phyloP scores from a whole-genome alignment of 352 stramenopile genomes.

The Phytophthora cryptogea region DNA sequence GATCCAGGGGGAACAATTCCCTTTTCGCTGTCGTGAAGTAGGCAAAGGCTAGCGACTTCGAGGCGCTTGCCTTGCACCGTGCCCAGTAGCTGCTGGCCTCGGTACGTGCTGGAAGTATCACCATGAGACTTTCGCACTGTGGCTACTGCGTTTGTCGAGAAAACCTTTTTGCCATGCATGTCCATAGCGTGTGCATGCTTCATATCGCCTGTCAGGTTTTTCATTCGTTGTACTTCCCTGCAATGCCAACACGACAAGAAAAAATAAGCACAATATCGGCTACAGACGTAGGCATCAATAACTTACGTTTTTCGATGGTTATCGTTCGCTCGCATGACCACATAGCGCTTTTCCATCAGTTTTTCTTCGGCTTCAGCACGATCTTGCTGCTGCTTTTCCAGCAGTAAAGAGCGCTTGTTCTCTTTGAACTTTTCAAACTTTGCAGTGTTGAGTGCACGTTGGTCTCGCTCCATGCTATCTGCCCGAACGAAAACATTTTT shows the following conservation, averaged over 20 bases:
- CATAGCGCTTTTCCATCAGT: constrained; percentile 75
- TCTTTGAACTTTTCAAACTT: constrained; percentile 71
- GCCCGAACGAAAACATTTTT: constrained; percentile 67
- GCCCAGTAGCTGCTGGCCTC: constrained; percentile 72
- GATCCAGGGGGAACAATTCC: constrained; percentile 51
- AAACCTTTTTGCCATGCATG: constrained; percentile 60
- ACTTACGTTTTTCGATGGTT: constrained; percentile 58
- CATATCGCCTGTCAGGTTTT: constrained; percentile 71
- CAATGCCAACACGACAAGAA: constrained; percentile 5
- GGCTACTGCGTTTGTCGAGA: constrained; percentile 54
- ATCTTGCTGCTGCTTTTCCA: constrained; percentile 62
- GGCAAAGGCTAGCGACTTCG: constrained; percentile 71
- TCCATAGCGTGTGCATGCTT: constrained; percentile 64
- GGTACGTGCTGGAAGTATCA: constrained; percentile 59
- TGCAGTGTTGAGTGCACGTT: constrained; percentile 44
- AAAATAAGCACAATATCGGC: background rate
- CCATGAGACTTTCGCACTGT: constrained; percentile 47
- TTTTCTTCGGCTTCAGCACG: constrained; percentile 66
- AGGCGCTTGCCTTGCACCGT: constrained; percentile 75
- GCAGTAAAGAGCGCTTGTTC: constrained; percentile 50
- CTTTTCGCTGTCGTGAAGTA: constrained; percentile 64
- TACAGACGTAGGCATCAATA: background rate
- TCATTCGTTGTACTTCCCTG: constrained; percentile 73
- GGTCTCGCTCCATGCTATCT: constrained; percentile 65
- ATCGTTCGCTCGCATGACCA: constrained; percentile 61